Conservation (phyloP, 108 stramenopile species). For the Skeletonema grethae region DNA sequence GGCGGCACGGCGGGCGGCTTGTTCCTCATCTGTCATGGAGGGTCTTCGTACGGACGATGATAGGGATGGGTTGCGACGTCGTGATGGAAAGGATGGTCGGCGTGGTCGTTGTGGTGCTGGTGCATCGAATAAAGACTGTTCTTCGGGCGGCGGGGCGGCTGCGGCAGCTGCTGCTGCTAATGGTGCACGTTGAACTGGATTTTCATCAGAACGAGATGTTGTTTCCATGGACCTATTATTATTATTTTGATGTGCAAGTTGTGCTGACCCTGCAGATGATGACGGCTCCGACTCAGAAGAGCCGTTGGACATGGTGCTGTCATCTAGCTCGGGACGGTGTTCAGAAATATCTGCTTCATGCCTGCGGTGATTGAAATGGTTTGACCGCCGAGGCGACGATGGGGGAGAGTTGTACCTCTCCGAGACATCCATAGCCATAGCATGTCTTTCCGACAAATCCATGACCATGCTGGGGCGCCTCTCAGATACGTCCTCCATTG, state of each 20-base stretch:
- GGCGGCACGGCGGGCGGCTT: constrained; percentile 62
- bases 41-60: constrained; percentile 6
- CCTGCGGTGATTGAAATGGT: background rate
- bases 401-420: background rate
- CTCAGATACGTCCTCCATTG: background rate
- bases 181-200: background rate
- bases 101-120: background rate
- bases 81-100: too few species aligned
- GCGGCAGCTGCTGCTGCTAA: background rate
- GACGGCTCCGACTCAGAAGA: background rate
- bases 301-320: background rate
- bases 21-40: constrained; percentile 27
- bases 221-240: background rate
- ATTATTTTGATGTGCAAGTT: background rate
- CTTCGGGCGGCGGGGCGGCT: background rate
- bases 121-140: background rate
- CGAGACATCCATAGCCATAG: too few species aligned
- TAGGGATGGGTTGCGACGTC: too few species aligned
- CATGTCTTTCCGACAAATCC: background rate
- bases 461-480: background rate
- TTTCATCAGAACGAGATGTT: background rate
- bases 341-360: background rate
- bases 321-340: background rate
- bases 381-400: background rate
- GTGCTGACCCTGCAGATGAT: background rate